Evolutionary conservation across 345 rosid species (phyloP).

Genomic region (Cardiospermum halicacabum): DNA sequence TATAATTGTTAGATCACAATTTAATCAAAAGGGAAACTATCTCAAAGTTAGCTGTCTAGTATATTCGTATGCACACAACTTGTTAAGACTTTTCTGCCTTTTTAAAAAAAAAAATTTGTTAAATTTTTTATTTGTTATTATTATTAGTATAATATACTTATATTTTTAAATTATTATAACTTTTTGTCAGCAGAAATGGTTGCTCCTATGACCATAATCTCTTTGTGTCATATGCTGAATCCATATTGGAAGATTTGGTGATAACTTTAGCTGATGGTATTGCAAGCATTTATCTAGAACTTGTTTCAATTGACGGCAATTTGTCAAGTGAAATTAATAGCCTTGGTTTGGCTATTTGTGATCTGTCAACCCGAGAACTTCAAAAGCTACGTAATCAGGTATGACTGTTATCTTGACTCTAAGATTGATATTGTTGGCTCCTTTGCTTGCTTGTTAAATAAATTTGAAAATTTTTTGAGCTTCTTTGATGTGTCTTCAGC

Average conservation of each 20-base stretch:
- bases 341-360: conserved; percentile 54
- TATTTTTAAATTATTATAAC: too few species aligned
- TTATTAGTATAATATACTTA: too few species aligned
- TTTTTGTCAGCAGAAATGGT: conserved; percentile 42
- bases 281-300: conserved; percentile 79
- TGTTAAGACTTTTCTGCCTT: conserved; percentile 9
- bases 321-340: conserved; percentile 53
- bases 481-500: conserved; percentile 1
- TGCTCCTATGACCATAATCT: conserved; percentile 49
- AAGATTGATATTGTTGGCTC: not conserved
- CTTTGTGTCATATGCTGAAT: conserved; percentile 51
- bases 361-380: conserved; percentile 77
- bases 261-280: conserved; percentile 81
- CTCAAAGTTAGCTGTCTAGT: not conserved
- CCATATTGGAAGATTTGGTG: conserved; percentile 84
- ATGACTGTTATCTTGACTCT: conserved; percentile 4
- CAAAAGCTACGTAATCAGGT: conserved; percentile 93
- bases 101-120: too few species aligned
- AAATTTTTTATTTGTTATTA: too few species aligned
- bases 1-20: not conserved
- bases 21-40: not conserved
- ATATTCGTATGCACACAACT: not conserved
- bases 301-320: conserved; percentile 84
- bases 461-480: not conserved
- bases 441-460: not conserved